Evolutionary conservation across 1,139 yeast genomes (phyloP).

Genomic region (Candida sp.): DNA sequence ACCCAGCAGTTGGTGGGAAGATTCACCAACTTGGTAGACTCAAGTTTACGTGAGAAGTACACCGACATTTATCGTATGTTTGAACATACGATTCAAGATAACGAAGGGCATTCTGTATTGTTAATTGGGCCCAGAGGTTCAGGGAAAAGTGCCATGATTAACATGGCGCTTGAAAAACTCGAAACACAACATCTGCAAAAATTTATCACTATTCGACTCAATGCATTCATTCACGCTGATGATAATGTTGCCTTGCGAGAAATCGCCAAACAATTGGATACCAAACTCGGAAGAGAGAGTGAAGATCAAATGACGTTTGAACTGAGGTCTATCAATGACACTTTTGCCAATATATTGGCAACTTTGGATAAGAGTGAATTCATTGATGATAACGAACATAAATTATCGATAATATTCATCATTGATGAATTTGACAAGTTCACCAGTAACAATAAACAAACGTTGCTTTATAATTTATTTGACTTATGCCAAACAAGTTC

Average conservation of each 20-base stretch:
- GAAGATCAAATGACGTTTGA: constrained; percentile 35
- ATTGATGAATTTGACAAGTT: constrained; percentile 86
- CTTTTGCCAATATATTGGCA: constrained; percentile 36
- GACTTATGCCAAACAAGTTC: constrained; percentile 77
- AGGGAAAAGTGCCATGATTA: constrained; percentile 70
- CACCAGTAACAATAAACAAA: constrained; percentile 71
- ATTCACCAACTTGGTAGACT: constrained; percentile 14
- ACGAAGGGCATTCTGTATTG: constrained; percentile 80
- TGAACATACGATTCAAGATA: constrained; percentile 61
- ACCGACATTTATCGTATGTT: constrained; percentile 54
- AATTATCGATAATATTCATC: constrained; percentile 65
- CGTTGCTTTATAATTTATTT: constrained; percentile 79
- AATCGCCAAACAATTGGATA: constrained; percentile 79
- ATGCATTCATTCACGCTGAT: constrained; percentile 71
- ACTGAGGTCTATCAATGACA: constrained; percentile 36
- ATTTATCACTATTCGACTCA: constrained; percentile 61
- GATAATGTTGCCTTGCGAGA: constrained; percentile 81
- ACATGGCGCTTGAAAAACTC: constrained; percentile 53
- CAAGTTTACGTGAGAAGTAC: constrained; percentile 29
- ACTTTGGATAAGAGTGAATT: constrained; percentile 23
- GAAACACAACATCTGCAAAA: constrained; percentile 32
- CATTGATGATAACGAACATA: constrained; percentile 1
- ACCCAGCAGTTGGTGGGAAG: constrained; percentile 20
- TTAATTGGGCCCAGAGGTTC: constrained; percentile 77
- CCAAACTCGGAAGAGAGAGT: constrained; percentile 22